A percentile compares a stretch with the other conserved stretches of the same genome.
These are phyloP conservation scores for Cinnamomum micranthum DNA, from an alignment of 164 flowering plant species.

Conservation along the genomic window DNA sequence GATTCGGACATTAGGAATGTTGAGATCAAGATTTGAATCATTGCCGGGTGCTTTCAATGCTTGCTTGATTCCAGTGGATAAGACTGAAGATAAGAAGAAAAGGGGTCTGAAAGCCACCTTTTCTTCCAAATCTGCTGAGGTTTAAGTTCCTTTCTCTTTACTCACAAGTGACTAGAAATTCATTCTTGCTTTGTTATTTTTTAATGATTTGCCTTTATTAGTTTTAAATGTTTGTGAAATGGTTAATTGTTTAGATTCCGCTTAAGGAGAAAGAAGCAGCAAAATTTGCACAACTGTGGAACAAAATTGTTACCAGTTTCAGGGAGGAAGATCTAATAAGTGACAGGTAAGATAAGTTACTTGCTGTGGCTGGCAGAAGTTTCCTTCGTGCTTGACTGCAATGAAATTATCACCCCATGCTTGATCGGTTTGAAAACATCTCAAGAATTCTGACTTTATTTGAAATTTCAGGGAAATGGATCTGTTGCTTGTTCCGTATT, in stretches of 20 bases:
- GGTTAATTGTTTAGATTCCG: conserved; percentile 33
- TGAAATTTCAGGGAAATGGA: conserved; percentile 73
- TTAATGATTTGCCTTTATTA: no score
- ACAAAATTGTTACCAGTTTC: conserved; percentile 79
- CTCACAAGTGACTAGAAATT: not conserved
- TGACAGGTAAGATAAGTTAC: conserved; percentile 42
- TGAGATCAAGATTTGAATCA: conserved; percentile 80
- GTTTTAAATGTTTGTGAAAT: not conserved
- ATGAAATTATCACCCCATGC: not conserved
- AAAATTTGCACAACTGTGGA: conserved; percentile 94
- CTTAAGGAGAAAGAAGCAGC: conserved; percentile 66
- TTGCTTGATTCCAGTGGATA: conserved; percentile 68
- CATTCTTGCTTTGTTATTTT: not conserved
- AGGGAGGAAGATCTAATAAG: conserved; percentile 94
- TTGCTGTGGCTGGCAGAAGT: not conserved
- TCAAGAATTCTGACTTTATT: not conserved
- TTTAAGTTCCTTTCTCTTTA: conserved; percentile 6
- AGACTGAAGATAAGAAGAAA: conserved; percentile 55
- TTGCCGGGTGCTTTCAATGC: conserved; percentile 93
- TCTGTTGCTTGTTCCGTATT: conserved; percentile 92
- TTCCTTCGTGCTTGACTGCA: not conserved
- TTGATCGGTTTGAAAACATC: not conserved
- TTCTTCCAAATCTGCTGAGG: conserved; percentile 60
- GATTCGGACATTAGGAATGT: conserved; percentile 96
- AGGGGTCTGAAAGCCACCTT: conserved; percentile 75